phyloP scores from a whole-genome alignment of 106 monocot genomes.

The Dioscorea dumetorum region DNA sequence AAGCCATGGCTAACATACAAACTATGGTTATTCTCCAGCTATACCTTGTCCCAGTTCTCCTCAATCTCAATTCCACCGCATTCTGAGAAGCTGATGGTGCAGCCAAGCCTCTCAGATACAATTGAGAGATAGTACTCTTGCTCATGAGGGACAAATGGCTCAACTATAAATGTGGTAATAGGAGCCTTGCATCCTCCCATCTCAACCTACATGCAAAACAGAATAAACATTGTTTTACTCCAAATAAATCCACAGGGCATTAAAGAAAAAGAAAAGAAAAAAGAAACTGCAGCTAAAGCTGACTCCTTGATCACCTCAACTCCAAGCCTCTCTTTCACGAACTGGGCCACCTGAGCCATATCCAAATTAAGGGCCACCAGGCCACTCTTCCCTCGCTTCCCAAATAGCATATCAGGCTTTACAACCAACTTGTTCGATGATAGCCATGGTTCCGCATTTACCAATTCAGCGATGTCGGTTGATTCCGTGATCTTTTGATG shows the following conservation, averaged over 20 bases:
- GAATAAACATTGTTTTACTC: too few relatives aligned
- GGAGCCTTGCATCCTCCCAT: conserved; percentile 99
- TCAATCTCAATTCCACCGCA: conserved; percentile 99
- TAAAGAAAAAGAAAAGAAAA: too few relatives aligned
- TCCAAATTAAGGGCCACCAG: conserved; percentile 84
- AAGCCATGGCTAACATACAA: not conserved
- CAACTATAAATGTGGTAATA: conserved; percentile 93
- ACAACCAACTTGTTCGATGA: conserved; percentile 82
- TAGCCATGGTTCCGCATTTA: conserved; percentile 70
- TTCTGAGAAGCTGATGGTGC: conserved; percentile 84
- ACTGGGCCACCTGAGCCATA: conserved; percentile 68
- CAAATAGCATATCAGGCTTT: conserved; percentile 97
- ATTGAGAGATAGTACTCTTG: conserved; percentile 89
- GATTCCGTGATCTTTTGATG: conserved; percentile 52
- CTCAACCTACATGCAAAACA: conserved; percentile 56
- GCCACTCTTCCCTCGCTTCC: conserved; percentile 98
- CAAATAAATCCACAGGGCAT: too few relatives aligned
- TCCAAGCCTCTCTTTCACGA: conserved; percentile 82
- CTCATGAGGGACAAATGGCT: conserved; percentile 88
- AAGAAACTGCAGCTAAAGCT: not conserved
- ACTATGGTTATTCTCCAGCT: not conserved
- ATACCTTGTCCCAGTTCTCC: conserved; percentile 96
- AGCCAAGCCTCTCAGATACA: conserved; percentile 89
- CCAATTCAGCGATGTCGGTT: conserved; percentile 62
- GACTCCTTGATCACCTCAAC: conserved; percentile 45